Base-by-base conservation (phyloP, 306 rosid species). In the Pyrus communis region DNA sequence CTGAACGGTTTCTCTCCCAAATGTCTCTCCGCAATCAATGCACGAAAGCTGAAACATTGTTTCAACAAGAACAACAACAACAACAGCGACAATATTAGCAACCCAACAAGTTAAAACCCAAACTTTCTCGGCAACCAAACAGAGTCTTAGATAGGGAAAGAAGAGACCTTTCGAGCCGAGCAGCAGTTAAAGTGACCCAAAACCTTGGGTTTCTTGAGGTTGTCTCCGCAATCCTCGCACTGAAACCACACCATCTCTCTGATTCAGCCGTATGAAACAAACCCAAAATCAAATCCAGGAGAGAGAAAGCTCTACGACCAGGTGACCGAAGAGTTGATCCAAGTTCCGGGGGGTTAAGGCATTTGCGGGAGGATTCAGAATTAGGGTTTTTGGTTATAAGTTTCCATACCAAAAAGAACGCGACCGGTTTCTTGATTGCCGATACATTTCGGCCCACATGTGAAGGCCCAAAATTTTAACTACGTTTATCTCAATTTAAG, bases 201-300 rank as follows among this genome's bases (percentile, higher is more conserved):
- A 74, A 93, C 79, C 83, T 93, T 93, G 45, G 98, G 98, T 76
- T 93, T 93, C 87, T 91, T 93, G 70, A 93, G 88, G 55, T 93
- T 88, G 84, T 93, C 98, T 5, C 98, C 97, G 19, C 98, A 93
- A 71, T 89, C 97, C 78, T 93, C 98, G 80, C 97, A 93, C 78
- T 93, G 97, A 86, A 93, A 93, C 98, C 98, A 93, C 81, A 93
- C 98, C 98, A 93, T 93, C 9, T 76, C 74, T 73, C 75, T 31
- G 66, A 25, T 52, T 35, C n/a, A 42, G 31, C 2, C 11, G 28
- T 17, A 8, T 71, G 6, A 17, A 71, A 12, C 54, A 46, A 46
- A 46, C 18, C 54, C 54, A 46, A 45, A 6, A 7, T 38, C 28
- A 27, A 73, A 57, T 38, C 55, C 46, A 45, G 70, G 21, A 65